phyloP scores from a whole-genome alignment of 73 alveolate genomes.

The Tetrahymena elliotti region DNA sequence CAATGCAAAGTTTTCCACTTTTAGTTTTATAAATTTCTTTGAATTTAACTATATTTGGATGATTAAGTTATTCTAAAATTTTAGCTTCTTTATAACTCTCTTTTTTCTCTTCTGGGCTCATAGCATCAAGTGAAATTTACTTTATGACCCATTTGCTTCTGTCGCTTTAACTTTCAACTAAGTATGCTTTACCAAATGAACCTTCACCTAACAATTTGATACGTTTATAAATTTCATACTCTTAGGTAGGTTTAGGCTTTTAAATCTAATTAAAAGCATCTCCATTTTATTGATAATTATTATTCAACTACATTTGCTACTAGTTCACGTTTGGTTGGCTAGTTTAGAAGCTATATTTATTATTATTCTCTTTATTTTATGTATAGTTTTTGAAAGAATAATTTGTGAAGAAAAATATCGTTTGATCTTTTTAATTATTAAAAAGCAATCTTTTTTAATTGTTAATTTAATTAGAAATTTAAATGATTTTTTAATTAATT shows the following conservation, averaged over 20 bases:
- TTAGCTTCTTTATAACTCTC: constrained; percentile 87
- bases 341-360: neutral
- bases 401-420: neutral
- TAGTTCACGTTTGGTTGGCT: neutral
- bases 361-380: neutral
- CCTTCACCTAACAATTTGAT: constrained; percentile 87
- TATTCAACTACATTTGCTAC: neutral
- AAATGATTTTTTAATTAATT: neutral
- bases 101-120: constrained; percentile 74
- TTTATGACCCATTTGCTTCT: constrained; percentile 74
- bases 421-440: neutral
- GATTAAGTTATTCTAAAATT: constrained; percentile 77
- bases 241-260: neutral
- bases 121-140: constrained; percentile 67
- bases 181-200: constrained; percentile 88
- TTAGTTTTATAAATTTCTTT: constrained; percentile 81
- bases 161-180: constrained; percentile 72
- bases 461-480: neutral
- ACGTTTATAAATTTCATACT: constrained; percentile 66
- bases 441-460: neutral
- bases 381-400: neutral
- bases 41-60: constrained; percentile 88
- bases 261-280: neutral
- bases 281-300: neutral
- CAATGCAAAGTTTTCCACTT: constrained; percentile 75